phyloP scores from a whole-genome alignment of 2,329 filamentous ascomycete species.

The Grosmannia clavigera region DNA sequence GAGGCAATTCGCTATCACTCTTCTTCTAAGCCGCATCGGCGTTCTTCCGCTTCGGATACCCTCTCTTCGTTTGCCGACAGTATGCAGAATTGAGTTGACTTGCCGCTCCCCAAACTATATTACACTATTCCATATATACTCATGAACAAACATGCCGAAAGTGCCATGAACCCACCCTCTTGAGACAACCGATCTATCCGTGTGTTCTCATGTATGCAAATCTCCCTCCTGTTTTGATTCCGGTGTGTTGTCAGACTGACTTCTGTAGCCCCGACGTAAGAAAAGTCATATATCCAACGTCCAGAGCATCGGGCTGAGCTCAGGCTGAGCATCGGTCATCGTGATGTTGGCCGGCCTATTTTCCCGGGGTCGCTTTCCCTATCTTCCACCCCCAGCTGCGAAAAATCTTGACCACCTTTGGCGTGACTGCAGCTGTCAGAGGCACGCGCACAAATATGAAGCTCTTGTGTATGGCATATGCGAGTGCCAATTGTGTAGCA shows the following conservation, averaged over 20 bases:
- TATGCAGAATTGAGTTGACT: neutral
- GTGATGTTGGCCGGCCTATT: neutral
- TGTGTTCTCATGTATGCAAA: neutral
- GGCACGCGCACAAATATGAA: slow-evolving; percentile 96
- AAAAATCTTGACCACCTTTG: slow-evolving; percentile 84
- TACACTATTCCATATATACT: neutral
- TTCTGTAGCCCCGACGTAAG: neutral
- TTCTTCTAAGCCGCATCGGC: too few species aligned
- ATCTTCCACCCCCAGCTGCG: slow-evolving; percentile 91
- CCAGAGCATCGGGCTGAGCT: neutral
- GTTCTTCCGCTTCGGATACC: too few species aligned
- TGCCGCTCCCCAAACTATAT: neutral
- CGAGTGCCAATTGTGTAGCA: slow-evolving; percentile 75
- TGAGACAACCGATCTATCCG: neutral
- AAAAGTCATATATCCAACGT: neutral
- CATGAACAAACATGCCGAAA: neutral
- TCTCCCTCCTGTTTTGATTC: neutral
- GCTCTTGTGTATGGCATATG: slow-evolving; percentile 95
- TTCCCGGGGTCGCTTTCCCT: slow-evolving; percentile 47
- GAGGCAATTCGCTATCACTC: neutral
- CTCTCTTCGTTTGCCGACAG: neutral
- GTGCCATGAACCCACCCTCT: neutral
- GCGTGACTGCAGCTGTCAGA: slow-evolving; percentile 76
- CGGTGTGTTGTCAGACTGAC: neutral
- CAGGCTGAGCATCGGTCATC: neutral